A percentile compares a stretch with the other conserved stretches of the same genome.
phyloP scores from a whole-genome alignment of 176 grass and related monocot species.

The Aegilops speltoides region DNA sequence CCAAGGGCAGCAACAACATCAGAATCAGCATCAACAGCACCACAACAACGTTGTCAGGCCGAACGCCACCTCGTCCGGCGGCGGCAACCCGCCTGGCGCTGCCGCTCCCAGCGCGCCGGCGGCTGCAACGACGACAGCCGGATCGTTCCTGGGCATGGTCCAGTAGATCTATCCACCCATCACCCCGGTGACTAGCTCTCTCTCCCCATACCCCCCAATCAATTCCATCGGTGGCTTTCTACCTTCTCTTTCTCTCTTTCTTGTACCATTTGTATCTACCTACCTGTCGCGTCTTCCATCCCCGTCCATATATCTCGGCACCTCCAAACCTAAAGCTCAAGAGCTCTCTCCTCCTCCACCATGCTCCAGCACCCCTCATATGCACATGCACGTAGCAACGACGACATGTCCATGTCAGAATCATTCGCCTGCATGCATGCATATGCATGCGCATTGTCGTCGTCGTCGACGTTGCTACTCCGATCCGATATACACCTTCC shows the following conservation, averaged over 20 bases:
- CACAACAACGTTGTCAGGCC: slow-evolving; percentile 44
- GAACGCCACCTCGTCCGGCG: slow-evolving; percentile 28
- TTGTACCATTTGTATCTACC: slow-evolving; percentile 70
- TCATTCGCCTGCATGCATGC: slow-evolving; percentile 28
- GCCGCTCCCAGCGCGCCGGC: slow-evolving; percentile 43
- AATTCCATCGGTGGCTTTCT: slow-evolving; percentile 28
- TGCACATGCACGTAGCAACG: slow-evolving; percentile 29
- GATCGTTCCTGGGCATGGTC: slow-evolving; percentile 97
- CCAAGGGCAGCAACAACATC: slow-evolving; percentile 50
- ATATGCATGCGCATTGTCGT: background rate
- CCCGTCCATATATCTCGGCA: slow-evolving; percentile 19
- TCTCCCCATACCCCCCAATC: slow-evolving; percentile 17
- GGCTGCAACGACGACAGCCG: slow-evolving; percentile 54
- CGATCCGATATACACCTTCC: background rate
- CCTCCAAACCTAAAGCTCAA: slow-evolving; percentile 46
- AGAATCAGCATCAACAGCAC: slow-evolving; percentile 40
- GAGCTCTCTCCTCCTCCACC: slow-evolving; percentile 6
- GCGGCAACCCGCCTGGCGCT: slow-evolving; percentile 32
- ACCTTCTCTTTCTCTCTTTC: slow-evolving; percentile 8
- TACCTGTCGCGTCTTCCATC: slow-evolving; percentile 32
- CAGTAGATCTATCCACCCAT: slow-evolving; percentile 47
- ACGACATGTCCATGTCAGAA: slow-evolving; percentile 29
- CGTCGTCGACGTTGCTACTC: slow-evolving; percentile 20
- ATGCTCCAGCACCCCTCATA: slow-evolving; percentile 34
- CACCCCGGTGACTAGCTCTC: slow-evolving; percentile 31